Conservation (phyloP, 192 early-diverging fungal species). For the Coemansia sp. region DNA sequence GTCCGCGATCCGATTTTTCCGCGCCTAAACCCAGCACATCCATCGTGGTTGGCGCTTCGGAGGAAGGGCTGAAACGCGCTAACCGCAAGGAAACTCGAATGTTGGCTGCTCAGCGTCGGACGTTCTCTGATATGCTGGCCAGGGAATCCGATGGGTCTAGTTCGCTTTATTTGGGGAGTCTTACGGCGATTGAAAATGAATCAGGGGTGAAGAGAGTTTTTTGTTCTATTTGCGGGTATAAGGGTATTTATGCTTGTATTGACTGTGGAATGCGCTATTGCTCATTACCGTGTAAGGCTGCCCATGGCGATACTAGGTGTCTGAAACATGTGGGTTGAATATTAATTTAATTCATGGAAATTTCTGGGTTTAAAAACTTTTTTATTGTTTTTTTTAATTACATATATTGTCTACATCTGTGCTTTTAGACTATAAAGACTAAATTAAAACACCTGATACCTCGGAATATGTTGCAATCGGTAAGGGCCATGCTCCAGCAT, state of each 20-base stretch:
- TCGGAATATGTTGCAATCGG: too few species aligned
- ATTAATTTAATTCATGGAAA: neutral
- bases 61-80: slow-evolving; percentile 26
- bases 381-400: too few species aligned
- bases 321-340: slow-evolving; percentile 38
- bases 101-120: slow-evolving; percentile 16
- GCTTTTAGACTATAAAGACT: too few species aligned
- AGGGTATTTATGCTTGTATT: slow-evolving; percentile 59
- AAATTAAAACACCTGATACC: too few species aligned
- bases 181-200: slow-evolving; percentile 35
- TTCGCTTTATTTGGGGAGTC: slow-evolving; percentile 18
- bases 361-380: too few species aligned
- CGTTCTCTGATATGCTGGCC: slow-evolving; percentile 28
- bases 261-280: slow-evolving; percentile 69
- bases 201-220: slow-evolving; percentile 53
- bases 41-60: slow-evolving; percentile 16
- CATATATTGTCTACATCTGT: too few species aligned
- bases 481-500: too few species aligned
- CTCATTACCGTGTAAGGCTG: slow-evolving; percentile 57
- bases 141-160: slow-evolving; percentile 10
- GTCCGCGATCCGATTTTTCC: slow-evolving; percentile 10
- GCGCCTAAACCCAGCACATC: slow-evolving; percentile 11
- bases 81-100: slow-evolving; percentile 34
- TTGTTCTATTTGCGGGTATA: slow-evolving; percentile 67
- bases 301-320: slow-evolving; percentile 64